Conservation (phyloP, 2,329 filamentous ascomycete species). For the Cylindrodendrum hubeiense region DNA sequence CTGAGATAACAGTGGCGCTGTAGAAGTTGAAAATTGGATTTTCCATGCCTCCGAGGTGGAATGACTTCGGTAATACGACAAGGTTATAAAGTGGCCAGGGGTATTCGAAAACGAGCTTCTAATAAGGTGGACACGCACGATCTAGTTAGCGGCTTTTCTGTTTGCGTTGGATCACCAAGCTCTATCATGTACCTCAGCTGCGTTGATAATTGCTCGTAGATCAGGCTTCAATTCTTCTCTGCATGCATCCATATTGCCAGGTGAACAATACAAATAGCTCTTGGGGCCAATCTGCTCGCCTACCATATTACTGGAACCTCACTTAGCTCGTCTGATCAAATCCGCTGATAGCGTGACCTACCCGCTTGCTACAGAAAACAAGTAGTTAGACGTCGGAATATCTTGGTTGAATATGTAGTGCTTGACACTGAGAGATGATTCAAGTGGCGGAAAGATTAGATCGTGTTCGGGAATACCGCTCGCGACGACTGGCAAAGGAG, state of each 20-base stretch:
- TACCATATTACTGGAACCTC: not conserved
- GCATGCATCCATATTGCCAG: not conserved
- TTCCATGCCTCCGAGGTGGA: conserved; percentile 21
- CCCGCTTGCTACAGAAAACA: not conserved
- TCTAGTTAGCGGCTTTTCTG: too few species aligned
- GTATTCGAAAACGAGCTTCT: not conserved
- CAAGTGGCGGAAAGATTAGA: not conserved
- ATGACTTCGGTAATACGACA: conserved; percentile 10
- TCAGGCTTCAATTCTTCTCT: not conserved
- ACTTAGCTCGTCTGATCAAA: not conserved
- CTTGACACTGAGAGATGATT: not conserved
- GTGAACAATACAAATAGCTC: not conserved
- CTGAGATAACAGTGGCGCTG: conserved; percentile 10
- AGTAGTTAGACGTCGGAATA: conserved; percentile 5
- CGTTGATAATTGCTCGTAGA: not conserved
- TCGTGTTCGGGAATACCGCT: not conserved
- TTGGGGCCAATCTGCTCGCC: not conserved
- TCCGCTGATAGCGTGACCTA: too few species aligned
- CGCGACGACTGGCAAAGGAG: not conserved
- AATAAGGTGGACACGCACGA: not conserved
- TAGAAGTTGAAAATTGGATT: conserved; percentile 24
- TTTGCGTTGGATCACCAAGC: too few species aligned
- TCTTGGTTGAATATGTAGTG: conserved; percentile 2
- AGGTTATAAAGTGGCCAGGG: conserved; percentile 17
- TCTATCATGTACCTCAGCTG: not conserved